phyloP scores from a whole-genome alignment of 164 flowering plant genomes.

The Vitis riparia region DNA sequence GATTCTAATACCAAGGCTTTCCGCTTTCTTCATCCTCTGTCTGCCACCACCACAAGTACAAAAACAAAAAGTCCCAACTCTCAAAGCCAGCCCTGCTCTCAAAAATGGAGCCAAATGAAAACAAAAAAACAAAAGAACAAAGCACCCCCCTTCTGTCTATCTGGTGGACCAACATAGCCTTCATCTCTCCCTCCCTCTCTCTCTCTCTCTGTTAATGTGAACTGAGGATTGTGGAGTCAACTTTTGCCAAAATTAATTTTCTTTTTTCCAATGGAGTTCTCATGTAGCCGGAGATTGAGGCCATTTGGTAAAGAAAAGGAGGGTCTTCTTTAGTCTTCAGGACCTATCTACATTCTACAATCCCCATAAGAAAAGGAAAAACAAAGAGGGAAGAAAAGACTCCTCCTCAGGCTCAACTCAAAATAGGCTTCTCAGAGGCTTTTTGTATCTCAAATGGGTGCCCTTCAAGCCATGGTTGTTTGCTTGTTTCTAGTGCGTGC shows the following conservation, averaged over 20 bases:
- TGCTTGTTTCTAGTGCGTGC: constrained; percentile 17
- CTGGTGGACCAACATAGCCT: too few species aligned
- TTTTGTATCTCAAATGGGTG: constrained; percentile 19
- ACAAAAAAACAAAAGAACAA: too few species aligned
- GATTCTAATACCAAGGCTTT: too few species aligned
- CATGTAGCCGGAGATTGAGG: constrained; percentile 6
- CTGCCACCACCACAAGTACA: too few species aligned
- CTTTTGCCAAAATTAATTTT: constrained; percentile 2
- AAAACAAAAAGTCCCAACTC: too few species aligned
- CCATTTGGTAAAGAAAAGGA: neutral
- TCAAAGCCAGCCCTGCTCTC: too few species aligned
- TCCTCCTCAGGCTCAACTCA: neutral
- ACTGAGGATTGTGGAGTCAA: neutral
- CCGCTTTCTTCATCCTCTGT: too few species aligned
- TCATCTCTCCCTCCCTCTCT: neutral
- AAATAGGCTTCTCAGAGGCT: neutral
- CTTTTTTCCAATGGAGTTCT: neutral
- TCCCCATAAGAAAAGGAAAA: constrained; percentile 7
- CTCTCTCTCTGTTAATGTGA: neutral
- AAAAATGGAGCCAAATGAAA: too few species aligned
- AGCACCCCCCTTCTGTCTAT: too few species aligned
- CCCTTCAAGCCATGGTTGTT: constrained; percentile 16
- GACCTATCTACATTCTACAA: neutral
- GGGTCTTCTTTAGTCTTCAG: neutral
- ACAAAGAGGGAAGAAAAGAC: neutral